phyloP scores from a whole-genome alignment of 2,329 filamentous ascomycete species.

The Ophiocordyceps camponoti-leonardi region DNA sequence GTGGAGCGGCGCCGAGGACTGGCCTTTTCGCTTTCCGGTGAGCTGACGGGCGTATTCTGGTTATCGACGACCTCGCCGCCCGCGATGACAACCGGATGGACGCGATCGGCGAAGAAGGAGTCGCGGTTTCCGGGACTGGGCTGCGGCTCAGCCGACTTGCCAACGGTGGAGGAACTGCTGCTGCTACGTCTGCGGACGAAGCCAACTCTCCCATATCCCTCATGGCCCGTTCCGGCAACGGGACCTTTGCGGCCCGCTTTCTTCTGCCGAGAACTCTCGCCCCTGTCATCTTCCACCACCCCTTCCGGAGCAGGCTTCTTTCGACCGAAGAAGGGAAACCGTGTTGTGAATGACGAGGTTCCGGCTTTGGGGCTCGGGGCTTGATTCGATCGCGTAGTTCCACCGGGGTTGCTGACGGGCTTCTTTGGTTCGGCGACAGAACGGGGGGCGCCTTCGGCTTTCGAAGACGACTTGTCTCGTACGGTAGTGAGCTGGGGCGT shows the following conservation, averaged over 20 bases:
- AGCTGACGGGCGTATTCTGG: conserved; percentile 30
- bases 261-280: conserved; percentile 15
- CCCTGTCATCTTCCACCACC: conserved; percentile 29
- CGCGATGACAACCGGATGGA: conserved; percentile 49
- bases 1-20: conserved; percentile 21
- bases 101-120: conserved; percentile 40
- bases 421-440: conserved; percentile 7
- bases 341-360: conserved; percentile 38
- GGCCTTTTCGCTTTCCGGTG: conserved; percentile 34
- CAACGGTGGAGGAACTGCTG: conserved; percentile 30
- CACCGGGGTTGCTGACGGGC: conserved; percentile 3
- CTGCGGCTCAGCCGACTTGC: conserved; percentile 18
- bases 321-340: conserved; percentile 65
- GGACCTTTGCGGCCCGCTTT: conserved; percentile 51
- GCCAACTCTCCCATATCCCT: conserved; percentile 59
- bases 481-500: conserved; percentile 12
- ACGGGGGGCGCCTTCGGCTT: conserved; percentile 1
- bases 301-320: conserved; percentile 44
- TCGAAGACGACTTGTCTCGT: conserved; percentile 5
- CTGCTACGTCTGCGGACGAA: conserved; percentile 45
- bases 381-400: conserved; percentile 14
- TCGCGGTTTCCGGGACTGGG: conserved; percentile 34
- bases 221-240: conserved; percentile 82
- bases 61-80: conserved; percentile 47
- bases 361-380: conserved; percentile 36